Evolutionary conservation across 768 basidiomycete genomes (phyloP), one percentile per base, ranked within the genome.

Genomic region (Suillus fuscotomentosus): DNA sequence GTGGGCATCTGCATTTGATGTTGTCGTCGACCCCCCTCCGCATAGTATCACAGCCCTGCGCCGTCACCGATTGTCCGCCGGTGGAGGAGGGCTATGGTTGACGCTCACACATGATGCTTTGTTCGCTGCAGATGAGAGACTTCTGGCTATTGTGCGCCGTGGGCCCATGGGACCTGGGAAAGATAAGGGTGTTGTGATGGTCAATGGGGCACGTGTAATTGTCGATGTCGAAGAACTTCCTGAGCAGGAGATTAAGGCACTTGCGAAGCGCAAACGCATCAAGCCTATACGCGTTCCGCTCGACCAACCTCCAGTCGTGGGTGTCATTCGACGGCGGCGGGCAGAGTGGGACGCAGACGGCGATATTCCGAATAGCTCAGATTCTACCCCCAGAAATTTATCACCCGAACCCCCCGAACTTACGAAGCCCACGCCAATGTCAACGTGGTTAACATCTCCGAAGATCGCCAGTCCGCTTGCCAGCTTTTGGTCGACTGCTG

Each of bases 1-100:
- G 0, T 98, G 95, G 95, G 88, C 87, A 2, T 77, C 82, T 0
- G 90, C 90, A 2, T 74, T 97, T 62, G 94, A 97, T 69, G 88
- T 97, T 57, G 90, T 97, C 34, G 85, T 97, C 56, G 96, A 98
- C 74, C 97, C 97, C 2, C 94, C 95, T 3, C 96, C 95, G 14
- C 88, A 90, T 65, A 81, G 85, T 5, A 88, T 97, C 43, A 86
- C 90, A 1, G 94, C 90, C 65, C 82, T 99, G 10, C 86, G 91
- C 9, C 85, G 97, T 38, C 97, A 99, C 76, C 86, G 90, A 7
- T 81, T 99, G 6, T 94, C 94, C 1, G 79, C 83, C 4, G 88
- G 90, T 41, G 97, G 97, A 3, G 96, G 97, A 17, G 97, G 97
- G 0, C 76, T 97, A 22, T 99, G 97, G 97, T 76, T 99, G 34